Evolutionary conservation across 306 rosid species (phyloP).

Genomic region (Quercus glauca): DNA sequence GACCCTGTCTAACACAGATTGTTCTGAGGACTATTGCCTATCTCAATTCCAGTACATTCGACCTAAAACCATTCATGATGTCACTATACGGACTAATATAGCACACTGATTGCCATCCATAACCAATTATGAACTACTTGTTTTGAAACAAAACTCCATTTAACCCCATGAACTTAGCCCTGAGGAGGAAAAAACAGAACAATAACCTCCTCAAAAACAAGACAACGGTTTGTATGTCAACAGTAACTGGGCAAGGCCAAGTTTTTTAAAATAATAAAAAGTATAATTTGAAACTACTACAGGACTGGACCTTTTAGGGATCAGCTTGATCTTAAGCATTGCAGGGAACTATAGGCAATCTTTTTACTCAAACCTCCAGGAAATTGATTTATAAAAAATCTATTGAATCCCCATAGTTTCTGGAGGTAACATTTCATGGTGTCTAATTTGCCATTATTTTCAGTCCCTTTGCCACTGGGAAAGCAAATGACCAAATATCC

Average conservation of each 20-base stretch:
- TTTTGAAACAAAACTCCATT: neutral
- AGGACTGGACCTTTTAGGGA: neutral
- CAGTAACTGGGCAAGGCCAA: neutral
- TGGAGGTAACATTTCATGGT: neutral
- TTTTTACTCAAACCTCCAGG: neutral
- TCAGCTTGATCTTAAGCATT: neutral
- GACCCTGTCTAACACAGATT: neutral
- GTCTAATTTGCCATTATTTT: neutral
- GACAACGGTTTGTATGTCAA: neutral
- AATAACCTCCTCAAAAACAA: neutral
- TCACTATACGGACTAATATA: neutral
- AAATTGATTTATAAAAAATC: neutral
- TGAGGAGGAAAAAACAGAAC: neutral
- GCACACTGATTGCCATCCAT: neutral
- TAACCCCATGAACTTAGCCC: neutral
- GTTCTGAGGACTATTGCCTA: neutral
- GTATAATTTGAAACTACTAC: neutral
- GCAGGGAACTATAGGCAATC: neutral
- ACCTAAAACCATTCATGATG: neutral
- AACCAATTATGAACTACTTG: neutral
- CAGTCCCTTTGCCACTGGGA: neutral
- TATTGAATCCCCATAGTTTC: neutral
- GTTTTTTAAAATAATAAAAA: neutral
- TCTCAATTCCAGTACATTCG: neutral
- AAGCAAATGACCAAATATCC: neutral